Evolutionary conservation across 306 rosid species (phyloP), one percentile per base, ranked within the genome.

Genomic region (Luffa acutangula): DNA sequence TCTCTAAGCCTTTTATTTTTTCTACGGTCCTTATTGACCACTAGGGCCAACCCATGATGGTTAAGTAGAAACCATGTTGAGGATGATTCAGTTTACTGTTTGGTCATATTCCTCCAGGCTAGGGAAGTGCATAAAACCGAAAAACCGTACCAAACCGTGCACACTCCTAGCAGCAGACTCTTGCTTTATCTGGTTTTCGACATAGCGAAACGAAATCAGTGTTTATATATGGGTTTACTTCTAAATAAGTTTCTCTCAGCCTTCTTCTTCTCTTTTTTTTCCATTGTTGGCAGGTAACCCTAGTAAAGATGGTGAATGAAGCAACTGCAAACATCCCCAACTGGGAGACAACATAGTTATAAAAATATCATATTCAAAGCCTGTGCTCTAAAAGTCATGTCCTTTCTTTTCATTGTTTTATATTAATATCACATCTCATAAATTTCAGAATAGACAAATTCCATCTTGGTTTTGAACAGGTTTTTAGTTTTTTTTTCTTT

Each of bases 281-380:
- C 15, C 51, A 25, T 48, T 48, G 18, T 21, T 49, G 78, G 72
- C 78, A 73, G 78, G 45, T 49, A 14, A 73, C 78, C 25, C n/a
- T 73, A 43, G 78, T 73, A 14, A 73, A 73, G 78, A 73, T 73
- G 78, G 78, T 73, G 89, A 94, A 94, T 65, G 97, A 92, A 84
- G 98, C 98, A 60, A 81, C 88, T 67, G 97, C 94, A 12, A 92
- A 90, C 85, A 82, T 89, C 76, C 94, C 92, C 41, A 87, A 90
- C 75, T 94, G 98, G 98, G 94, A 73, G 60, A 51, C 60, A 73
- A 49, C 59, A 49, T 73, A 73, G 78, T 31, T 49, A 48, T 73
- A 25, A 18, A n/a, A 42, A 9, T 48, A 2, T 72, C 77, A 72
- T 72, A 72, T 72, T 70, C 42, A 39, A 39, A 15, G 46, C 74